Percentiles rank a stretch among this genome's conserved stretches.
These are phyloP conservation scores for Sabuloglossum arenarium DNA, from an alignment of 495 filamentous ascomycete species.

Conservation along the genomic window DNA sequence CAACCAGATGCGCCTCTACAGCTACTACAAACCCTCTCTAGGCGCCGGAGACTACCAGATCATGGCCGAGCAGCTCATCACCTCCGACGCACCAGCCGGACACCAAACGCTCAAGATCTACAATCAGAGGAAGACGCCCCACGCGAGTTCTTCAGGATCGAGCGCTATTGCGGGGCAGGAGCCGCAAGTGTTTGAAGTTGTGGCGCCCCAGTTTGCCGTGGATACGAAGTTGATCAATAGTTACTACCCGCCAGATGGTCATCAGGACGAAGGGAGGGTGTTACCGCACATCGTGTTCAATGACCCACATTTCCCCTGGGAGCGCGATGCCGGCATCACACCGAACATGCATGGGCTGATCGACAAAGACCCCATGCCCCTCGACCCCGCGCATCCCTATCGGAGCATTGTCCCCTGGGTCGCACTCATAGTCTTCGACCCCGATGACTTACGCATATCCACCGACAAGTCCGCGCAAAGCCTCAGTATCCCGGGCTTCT, in stretches of 20 bases:
- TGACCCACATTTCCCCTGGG: conserved; percentile 30
- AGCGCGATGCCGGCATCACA: conserved; percentile 11
- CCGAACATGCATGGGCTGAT: neutral
- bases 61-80: neutral
- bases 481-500: neutral
- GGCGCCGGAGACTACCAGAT: neutral
- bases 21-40: neutral
- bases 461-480: neutral
- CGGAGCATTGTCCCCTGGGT: neutral
- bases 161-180: too few relatives aligned
- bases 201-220: conserved; percentile 17
- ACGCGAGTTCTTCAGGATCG: neutral
- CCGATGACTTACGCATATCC: neutral
- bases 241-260: conserved; percentile 22
- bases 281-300: conserved; percentile 29
- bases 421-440: neutral
- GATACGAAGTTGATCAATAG: conserved; percentile 14
- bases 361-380: neutral
- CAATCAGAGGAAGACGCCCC: neutral
- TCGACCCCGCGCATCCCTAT: too few relatives aligned
- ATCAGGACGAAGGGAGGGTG: conserved; percentile 14
- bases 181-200: conserved; percentile 15
- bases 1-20: neutral
- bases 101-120: neutral
- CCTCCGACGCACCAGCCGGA: neutral